Evolutionary conservation across 108 stramenopile genomes (phyloP).

Genomic region (Cyclostephanos tholiformis): DNA sequence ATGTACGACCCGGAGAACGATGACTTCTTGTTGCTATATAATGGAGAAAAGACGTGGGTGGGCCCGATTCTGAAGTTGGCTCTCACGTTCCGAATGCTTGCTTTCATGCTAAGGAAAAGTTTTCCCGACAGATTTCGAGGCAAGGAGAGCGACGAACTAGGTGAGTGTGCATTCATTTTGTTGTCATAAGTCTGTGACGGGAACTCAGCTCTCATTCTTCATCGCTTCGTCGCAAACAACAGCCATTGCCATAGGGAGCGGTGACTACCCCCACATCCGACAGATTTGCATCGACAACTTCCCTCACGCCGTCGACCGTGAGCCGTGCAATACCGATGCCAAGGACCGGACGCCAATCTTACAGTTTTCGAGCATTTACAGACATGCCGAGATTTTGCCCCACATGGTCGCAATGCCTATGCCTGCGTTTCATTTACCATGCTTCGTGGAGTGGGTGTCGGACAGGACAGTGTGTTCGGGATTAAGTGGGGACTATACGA

Average conservation of each 20-base stretch:
- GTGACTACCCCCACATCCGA: conserved; percentile 38
- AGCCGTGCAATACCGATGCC: conserved; percentile 8
- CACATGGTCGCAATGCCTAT: conserved; percentile 43
- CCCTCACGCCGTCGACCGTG: not conserved
- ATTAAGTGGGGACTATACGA: not conserved
- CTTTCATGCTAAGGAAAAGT: conserved; percentile 26
- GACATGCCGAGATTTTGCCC: conserved; percentile 18
- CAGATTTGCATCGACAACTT: conserved; percentile 9
- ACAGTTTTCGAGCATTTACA: conserved; percentile 36
- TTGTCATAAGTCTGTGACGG: not conserved
- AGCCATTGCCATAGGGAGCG: conserved; percentile 18
- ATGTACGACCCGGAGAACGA: conserved; percentile 6
- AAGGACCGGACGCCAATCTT: conserved; percentile 27
- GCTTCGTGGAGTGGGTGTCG: conserved; percentile 28
- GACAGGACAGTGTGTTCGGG: conserved; percentile 6
- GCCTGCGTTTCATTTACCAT: conserved; percentile 28
- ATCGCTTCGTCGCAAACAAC: not conserved
- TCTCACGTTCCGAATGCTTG: not conserved
- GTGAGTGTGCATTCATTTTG: not conserved
- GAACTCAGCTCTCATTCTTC: no score
- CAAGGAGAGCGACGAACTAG: not conserved
- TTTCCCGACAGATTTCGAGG: conserved; percentile 42
- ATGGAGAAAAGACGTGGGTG: not conserved
- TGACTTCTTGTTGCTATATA: not conserved
- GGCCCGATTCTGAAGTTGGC: not conserved